Percentiles rank a stretch among this genome's conserved stretches.
These are phyloP conservation scores for Guillardia theta DNA, from an alignment of 78 protist genomes.

Conservation along the genomic window DNA sequence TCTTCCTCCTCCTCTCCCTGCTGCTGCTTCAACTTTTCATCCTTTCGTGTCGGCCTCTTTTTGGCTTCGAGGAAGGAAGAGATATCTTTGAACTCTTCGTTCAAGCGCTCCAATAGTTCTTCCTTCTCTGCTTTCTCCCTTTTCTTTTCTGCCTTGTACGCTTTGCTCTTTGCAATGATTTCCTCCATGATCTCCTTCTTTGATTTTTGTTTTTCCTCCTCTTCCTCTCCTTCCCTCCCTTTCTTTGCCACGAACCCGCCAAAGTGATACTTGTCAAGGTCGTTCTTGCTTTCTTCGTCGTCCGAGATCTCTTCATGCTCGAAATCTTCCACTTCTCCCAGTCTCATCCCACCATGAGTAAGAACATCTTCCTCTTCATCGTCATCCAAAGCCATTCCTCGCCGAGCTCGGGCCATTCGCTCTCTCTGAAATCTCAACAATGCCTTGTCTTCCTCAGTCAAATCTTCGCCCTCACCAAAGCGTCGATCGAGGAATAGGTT, in stretches of 20 bases:
- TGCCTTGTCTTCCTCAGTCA: slow-evolving; percentile 58
- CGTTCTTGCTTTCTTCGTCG: neutral
- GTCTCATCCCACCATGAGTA: neutral
- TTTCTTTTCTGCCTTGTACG: slow-evolving; percentile 30
- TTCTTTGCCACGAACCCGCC: slow-evolving; percentile 23
- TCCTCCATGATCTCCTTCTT: slow-evolving; percentile 31
- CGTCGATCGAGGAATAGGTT: slow-evolving; percentile 49
- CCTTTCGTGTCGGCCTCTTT: neutral
- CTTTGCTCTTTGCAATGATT: slow-evolving; percentile 48
- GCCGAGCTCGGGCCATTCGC: neutral
- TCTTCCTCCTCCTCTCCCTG: neutral
- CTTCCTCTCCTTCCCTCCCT: neutral
- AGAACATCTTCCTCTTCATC: slow-evolving; percentile 7
- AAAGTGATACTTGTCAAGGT: slow-evolving; percentile 2
- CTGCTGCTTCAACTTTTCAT: neutral
- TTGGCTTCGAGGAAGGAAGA: neutral
- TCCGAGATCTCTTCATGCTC: neutral
- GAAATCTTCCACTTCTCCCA: slow-evolving; percentile 2
- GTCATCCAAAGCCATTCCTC: neutral
- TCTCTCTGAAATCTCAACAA: slow-evolving; percentile 46
- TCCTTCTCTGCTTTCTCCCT: slow-evolving; percentile 15
- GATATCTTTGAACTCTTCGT: slow-evolving; percentile 1
- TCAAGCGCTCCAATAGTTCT: slow-evolving; percentile 34
- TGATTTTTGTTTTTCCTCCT: neutral
- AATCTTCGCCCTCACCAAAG: slow-evolving; percentile 48